phyloP scores from a whole-genome alignment of 768 basidiomycete species.

The Boletus rubroflammeus region DNA sequence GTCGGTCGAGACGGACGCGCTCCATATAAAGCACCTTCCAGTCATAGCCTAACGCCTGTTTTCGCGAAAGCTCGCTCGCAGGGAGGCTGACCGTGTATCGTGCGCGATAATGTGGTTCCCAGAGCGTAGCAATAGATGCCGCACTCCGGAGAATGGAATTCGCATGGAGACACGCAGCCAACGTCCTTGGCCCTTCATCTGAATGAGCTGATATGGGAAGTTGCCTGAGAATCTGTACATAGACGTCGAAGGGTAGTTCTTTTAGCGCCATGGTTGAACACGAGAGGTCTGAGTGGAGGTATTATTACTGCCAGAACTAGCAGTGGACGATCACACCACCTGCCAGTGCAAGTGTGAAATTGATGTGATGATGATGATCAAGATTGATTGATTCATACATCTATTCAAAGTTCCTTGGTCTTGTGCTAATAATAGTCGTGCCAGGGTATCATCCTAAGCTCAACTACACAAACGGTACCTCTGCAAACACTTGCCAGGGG shows the following conservation, averaged over 20 bases:
- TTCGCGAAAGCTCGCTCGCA: constrained; percentile 36
- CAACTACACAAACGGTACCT: neutral
- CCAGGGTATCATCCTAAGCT: neutral
- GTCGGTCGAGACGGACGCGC: constrained; percentile 42
- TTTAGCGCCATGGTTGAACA: constrained; percentile 22
- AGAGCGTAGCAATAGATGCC: constrained; percentile 40
- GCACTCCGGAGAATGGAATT: constrained; percentile 43
- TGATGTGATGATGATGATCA: neutral
- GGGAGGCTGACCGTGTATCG: constrained; percentile 45
- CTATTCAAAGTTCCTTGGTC: neutral
- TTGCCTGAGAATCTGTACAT: constrained; percentile 35
- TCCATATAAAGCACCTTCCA: constrained; percentile 47
- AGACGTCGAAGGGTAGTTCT: constrained; percentile 35
- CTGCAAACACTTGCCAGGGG: neutral
- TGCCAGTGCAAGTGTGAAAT: constrained; percentile 8
- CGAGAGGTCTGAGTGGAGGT: neutral
- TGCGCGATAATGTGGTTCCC: constrained; percentile 50
- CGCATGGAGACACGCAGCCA: constrained; percentile 39
- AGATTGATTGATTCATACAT: neutral
- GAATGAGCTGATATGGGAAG: constrained; percentile 28
- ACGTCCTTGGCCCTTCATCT: constrained; percentile 28
- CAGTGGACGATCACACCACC: neutral
- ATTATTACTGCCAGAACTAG: neutral
- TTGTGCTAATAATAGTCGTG: neutral
- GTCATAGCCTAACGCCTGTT: constrained; percentile 29